Base-by-base conservation (phyloP, 2,329 filamentous ascomycete genomes). In the Didymosphaeria variabile region DNA sequence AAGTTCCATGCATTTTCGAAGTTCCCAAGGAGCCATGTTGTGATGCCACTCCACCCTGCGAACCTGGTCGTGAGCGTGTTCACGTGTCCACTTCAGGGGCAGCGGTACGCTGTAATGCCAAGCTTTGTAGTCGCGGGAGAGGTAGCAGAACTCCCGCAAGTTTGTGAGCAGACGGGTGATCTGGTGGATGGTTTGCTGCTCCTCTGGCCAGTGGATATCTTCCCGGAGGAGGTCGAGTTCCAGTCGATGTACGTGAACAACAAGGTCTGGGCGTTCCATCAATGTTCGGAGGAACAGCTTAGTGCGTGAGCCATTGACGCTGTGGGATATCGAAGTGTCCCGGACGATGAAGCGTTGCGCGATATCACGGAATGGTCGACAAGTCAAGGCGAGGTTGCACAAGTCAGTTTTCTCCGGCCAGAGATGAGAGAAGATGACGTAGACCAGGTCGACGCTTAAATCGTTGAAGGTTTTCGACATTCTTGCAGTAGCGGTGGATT, bases 321-420 rank as follows among this genome's bases (percentile, higher is more conserved):
- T 57, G 34, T 60, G 49, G 10, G 53, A 31, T 15, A 61, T 52
- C 0, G 47, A 57, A 19, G 40, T 40, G 31, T 61, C 29, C 19
- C 59, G 54, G 42, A 57, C 59, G n/a, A 61, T 46, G 23, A 61
- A 61, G 5, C 49, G 59, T 21, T 61, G 59, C 17, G 59, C 47
- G 40, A 61, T 29, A 10, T 61, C 55, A 31, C 54, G 54, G 40
- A 61, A 61, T 9, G 34, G 47, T 2, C 49, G 59, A 32, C 54
- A 61, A 19, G 54, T 47, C 10, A 61, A 42, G 10, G 59, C 26
- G 9, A 57, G 12, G 21, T 54, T 26, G 45, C 31, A 32, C 9
- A 61, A 40, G 13, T 46, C 31, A 8, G n/a, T n/a, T 21, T 54
- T 54, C 10, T 61, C 49, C 12, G 40, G 47, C 55, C 57, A 47